Evolutionary conservation across 768 basidiomycete species (phyloP).

Genomic region (Galerina sulciceps): DNA sequence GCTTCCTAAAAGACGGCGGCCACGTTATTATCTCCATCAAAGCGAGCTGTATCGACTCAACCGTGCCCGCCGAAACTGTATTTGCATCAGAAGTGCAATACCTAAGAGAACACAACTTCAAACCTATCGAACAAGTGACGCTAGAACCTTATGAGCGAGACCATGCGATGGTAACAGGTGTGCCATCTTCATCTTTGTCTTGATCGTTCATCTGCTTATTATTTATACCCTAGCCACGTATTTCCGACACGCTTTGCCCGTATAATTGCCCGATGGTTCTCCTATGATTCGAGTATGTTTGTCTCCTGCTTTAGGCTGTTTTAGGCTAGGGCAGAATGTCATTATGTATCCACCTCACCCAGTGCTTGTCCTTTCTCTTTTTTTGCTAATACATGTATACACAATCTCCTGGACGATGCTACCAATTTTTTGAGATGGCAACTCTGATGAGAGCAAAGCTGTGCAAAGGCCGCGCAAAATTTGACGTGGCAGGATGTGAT

Average conservation of each 20-base stretch:
- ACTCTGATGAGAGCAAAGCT: not conserved
- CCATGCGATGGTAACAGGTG: conserved; percentile 89
- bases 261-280: conserved; percentile 1
- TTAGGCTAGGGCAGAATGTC: conserved; percentile 13
- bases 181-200: not conserved
- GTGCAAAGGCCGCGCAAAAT: conserved; percentile 15
- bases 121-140: conserved; percentile 95
- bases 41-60: conserved; percentile 98
- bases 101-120: conserved; percentile 79
- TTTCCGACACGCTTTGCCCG: conserved; percentile 14
- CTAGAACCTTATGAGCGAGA: conserved; percentile 93
- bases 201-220: not conserved
- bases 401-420: conserved; percentile 20
- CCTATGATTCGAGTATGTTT: conserved; percentile 1
- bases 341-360: conserved; percentile 21
- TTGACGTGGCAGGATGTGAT: conserved; percentile 37
- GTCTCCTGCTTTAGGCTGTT: conserved; percentile 15
- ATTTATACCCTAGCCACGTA: conserved; percentile 17
- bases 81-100: conserved; percentile 88
- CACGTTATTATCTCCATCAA: conserved; percentile 98
- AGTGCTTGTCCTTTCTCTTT: conserved; percentile 9
- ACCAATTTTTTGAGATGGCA: conserved; percentile 4
- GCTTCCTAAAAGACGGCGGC: conserved; percentile 94
- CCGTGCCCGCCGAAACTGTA: conserved; percentile 85
- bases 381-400: conserved; percentile 18